phyloP scores from a whole-genome alignment of 148 eudicot species.

The Amaranthus cruentus region DNA sequence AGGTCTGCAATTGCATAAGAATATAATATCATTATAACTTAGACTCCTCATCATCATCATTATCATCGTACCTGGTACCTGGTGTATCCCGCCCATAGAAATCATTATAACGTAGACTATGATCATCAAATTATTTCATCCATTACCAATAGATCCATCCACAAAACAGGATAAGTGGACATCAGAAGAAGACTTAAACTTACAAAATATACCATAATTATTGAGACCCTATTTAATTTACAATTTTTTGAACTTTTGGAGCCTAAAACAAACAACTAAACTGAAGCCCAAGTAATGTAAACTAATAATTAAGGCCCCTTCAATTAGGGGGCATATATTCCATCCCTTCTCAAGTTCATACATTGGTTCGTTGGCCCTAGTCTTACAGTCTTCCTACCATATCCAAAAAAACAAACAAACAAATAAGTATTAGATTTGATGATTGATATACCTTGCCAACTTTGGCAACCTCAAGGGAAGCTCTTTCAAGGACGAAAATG shows the following conservation, averaged over 20 bases:
- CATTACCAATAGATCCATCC: not conserved
- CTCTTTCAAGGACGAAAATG: constrained; percentile 80
- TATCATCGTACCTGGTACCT: too few relatives aligned
- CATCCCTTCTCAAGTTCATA: too few relatives aligned
- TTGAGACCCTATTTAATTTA: too few relatives aligned
- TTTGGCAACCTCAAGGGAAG: constrained; percentile 88
- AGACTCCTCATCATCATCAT: not conserved
- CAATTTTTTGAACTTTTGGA: too few relatives aligned
- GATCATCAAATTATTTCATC: too few relatives aligned
- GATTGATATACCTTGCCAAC: constrained; percentile 72
- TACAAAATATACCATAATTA: too few relatives aligned
- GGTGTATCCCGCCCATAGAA: too few relatives aligned
- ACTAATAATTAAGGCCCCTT: too few relatives aligned
- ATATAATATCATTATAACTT: not conserved
- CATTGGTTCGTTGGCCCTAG: not conserved
- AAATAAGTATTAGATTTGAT: not conserved
- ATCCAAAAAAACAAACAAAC: not conserved
- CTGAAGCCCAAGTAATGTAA: too few relatives aligned
- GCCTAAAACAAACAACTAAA: too few relatives aligned
- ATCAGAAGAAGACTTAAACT: too few relatives aligned
- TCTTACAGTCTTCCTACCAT: not conserved
- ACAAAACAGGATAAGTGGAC: not conserved
- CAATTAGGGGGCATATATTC: too few relatives aligned
- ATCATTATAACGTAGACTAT: not conserved
- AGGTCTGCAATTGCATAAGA: constrained; percentile 40